These are phyloP conservation scores for Eimeria tenella DNA, from an alignment of 169 alveolate genomes.

Conservation along the genomic window DNA sequence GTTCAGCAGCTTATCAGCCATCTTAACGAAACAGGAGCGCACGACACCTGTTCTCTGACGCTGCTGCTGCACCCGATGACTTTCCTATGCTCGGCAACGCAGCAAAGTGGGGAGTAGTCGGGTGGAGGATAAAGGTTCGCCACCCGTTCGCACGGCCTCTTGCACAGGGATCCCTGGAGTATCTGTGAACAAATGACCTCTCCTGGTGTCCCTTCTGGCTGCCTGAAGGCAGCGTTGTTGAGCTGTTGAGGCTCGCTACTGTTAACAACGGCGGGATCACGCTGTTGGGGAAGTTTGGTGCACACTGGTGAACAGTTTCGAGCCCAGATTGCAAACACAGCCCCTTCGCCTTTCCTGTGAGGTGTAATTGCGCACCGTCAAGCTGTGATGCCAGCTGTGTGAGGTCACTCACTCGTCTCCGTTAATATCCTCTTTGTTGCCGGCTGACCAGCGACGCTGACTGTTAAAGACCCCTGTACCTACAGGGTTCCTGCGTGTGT, in stretches of 20 bases:
- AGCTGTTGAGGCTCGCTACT: background rate
- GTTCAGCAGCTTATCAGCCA: slow-evolving; percentile 68
- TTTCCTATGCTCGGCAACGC: slow-evolving; percentile 16
- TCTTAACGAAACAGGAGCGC: background rate
- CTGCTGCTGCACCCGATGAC: slow-evolving; percentile 10
- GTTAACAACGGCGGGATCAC: background rate
- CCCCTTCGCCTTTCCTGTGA: background rate
- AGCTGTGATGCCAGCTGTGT: slow-evolving; percentile 42
- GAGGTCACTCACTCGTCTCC: background rate
- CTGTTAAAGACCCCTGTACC: background rate
- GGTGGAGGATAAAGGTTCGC: background rate
- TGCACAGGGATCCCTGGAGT: background rate
- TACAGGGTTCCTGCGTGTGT: slow-evolving; percentile 11
- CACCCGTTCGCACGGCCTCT: background rate
- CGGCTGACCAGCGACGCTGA: slow-evolving; percentile 5
- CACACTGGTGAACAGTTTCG: background rate
- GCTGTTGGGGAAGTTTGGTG: slow-evolving; percentile 19
- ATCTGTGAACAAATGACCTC: background rate
- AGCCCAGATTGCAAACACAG: background rate
- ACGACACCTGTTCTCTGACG: background rate
- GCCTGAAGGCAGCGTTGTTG: background rate
- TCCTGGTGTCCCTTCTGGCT: background rate
- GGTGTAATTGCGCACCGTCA: background rate
- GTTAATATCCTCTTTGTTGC: slow-evolving; percentile 16
- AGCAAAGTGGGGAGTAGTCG: background rate